Evolutionary conservation across 2,329 filamentous ascomycete species (phyloP), one percentile per base, ranked within the genome.

Genomic region (Ophiostoma himal-ulmi): DNA sequence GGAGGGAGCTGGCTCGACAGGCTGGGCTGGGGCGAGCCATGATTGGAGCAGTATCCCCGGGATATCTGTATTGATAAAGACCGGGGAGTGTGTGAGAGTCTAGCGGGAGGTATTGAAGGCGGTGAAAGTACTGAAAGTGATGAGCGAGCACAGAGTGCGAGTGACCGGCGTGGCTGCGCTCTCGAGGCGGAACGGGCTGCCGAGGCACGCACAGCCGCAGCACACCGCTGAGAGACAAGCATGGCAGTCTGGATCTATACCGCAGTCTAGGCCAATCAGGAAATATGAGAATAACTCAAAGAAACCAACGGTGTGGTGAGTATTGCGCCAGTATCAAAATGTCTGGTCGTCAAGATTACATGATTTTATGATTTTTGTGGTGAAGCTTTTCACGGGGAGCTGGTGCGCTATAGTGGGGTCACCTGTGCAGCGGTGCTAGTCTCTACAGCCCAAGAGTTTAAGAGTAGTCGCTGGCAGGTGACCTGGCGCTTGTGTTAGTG

Each of bases 1-100:
- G 83, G 78, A 52, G 75, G 75, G 13, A 34, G 60, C 60, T 34
- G 60, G 17, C 6, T 36, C 8, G 60, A 13, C 30, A 8, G 26
- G 73, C 74, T 68, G 74, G 77, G 66, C 75, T 37, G 14, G 13
- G 65, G 7, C 8, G 67, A 26, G 37, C 77, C 73, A 64, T 78
- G 75, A 7, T 77, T 77, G 14, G 78, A 76, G 74, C 77, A 79
- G 62, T 70, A 80, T 14, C 4, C 11, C n/a, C n/a, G 52, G n/a
- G 52, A 30, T 1, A 8, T 13, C 14, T 14, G 52, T 30, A 26
- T 14, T 57, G 30, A 14, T 30, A 10, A 57, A 57, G 52, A 11
- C n/a, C 52, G 52, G n/a, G n/a, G 5, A 26, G n/a, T 26, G 52
- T 57, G 52, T 26, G n/a, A 26, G 7, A 26, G 52, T 11, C 8